Percentiles rank a stretch among this genome's conserved stretches.
Conservation (phyloP, 495 filamentous ascomycete species). For the Collariella sp. region DNA sequence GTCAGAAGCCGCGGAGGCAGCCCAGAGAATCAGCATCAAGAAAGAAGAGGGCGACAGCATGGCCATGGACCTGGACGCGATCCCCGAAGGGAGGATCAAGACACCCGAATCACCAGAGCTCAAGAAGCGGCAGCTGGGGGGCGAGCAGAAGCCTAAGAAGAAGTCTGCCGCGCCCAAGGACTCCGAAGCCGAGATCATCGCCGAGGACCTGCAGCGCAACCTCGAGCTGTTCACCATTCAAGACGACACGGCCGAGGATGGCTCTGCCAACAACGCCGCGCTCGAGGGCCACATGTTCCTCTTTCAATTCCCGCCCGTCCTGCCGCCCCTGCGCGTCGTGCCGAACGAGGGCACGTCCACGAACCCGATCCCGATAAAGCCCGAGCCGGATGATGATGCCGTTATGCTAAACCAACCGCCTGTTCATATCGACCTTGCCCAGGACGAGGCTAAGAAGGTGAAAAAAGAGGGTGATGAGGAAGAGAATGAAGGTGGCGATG, state of each 20-base stretch:
- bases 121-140: slow-evolving; percentile 22
- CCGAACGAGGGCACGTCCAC: slow-evolving; percentile 1
- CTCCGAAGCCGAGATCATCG: slow-evolving; percentile 27
- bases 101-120: slow-evolving; percentile 26
- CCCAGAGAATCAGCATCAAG: slow-evolving; percentile 25
- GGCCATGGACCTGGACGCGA: slow-evolving; percentile 31
- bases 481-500: slow-evolving; percentile 16
- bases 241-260: slow-evolving; percentile 15
- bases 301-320: slow-evolving; percentile 56
- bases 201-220: slow-evolving; percentile 26
- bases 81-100: slow-evolving; percentile 27
- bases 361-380: slow-evolving; percentile 20
- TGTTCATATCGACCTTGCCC: slow-evolving; percentile 31
- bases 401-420: slow-evolving; percentile 21
- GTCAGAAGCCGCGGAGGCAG: slow-evolving; percentile 21
- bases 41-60: slow-evolving; percentile 25
- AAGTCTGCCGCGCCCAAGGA: slow-evolving; percentile 26
- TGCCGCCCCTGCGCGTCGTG: slow-evolving; percentile 41
- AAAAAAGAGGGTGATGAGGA: slow-evolving; percentile 22
- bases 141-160: slow-evolving; percentile 25
- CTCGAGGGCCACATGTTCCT: slow-evolving; percentile 49
- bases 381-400: slow-evolving; percentile 25
- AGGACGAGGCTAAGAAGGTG: slow-evolving; percentile 16
- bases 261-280: slow-evolving; percentile 4
- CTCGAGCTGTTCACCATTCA: slow-evolving; percentile 26